Percentiles rank a stretch among this genome's conserved stretches.
Conservation (phyloP, 78 protist species). For the Chrysochromulina tobinii region DNA sequence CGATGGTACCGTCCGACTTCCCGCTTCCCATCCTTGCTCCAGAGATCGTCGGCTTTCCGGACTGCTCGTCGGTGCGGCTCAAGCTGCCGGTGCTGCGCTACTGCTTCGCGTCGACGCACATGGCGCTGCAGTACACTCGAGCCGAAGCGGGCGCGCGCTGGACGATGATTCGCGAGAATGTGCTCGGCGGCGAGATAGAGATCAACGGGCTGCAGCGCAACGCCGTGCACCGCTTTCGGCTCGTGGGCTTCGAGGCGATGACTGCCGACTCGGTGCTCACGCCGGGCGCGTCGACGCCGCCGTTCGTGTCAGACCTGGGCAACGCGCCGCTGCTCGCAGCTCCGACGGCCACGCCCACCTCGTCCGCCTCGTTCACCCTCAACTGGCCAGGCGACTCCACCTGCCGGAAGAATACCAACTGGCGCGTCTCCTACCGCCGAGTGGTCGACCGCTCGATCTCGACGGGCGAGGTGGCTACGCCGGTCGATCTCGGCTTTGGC, state of each 20-base stretch:
- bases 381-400: not conserved
- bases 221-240: slow-evolving; percentile 9
- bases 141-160: not conserved
- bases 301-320: not conserved
- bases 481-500: no score
- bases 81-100: not conserved
- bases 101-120: not conserved
- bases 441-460: not conserved
- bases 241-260: not conserved
- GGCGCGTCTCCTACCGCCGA: not conserved
- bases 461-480: no score
- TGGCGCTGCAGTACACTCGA: not conserved
- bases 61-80: not conserved
- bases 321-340: not conserved
- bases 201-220: not conserved
- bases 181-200: not conserved
- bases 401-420: not conserved
- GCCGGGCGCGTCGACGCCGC: slow-evolving; percentile 19
- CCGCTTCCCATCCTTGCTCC: slow-evolving; percentile 20
- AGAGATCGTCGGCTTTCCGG: not conserved
- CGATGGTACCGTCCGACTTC: slow-evolving; percentile 10
- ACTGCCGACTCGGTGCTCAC: not conserved
- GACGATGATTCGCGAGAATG: not conserved
- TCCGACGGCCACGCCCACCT: not conserved
- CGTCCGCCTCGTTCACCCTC: not conserved